Evolutionary conservation across 2,329 filamentous ascomycete species (phyloP).

Genomic region (Ilyonectria robusta): DNA sequence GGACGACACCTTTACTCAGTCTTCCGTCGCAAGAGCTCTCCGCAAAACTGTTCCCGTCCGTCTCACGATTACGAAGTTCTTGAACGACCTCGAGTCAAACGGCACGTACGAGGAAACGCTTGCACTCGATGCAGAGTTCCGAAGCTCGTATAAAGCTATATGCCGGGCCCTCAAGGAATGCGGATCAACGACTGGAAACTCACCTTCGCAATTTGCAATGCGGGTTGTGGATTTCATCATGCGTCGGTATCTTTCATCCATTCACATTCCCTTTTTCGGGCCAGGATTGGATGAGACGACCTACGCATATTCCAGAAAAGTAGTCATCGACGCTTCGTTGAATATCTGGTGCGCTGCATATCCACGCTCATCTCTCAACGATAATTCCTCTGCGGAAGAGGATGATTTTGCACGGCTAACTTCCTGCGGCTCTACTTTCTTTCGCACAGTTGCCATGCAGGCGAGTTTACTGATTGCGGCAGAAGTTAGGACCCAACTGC

Average conservation of each 20-base stretch:
- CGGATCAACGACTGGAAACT: constrained; percentile 29
- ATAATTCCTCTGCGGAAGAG: constrained; percentile 17
- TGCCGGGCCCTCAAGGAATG: constrained; percentile 51
- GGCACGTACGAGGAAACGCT: constrained; percentile 62
- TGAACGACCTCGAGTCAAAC: constrained; percentile 58
- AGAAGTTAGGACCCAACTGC: constrained; percentile 58
- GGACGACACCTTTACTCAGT: constrained; percentile 55
- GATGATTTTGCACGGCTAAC: constrained; percentile 56
- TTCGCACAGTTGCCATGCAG: constrained; percentile 53
- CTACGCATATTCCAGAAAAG: constrained; percentile 66
- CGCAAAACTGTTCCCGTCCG: constrained; percentile 60
- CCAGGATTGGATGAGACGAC: constrained; percentile 57
- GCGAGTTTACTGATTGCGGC: constrained; percentile 54
- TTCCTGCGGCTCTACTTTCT: constrained; percentile 58
- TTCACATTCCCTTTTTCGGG: constrained; percentile 69
- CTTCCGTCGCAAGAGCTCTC: constrained; percentile 58
- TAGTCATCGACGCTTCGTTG: constrained; percentile 62
- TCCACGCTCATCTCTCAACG: constrained; percentile 36
- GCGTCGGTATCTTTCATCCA: constrained; percentile 66
- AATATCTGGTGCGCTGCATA: constrained; percentile 61
- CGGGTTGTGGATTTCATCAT: constrained; percentile 65
- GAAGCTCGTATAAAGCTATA: constrained; percentile 59
- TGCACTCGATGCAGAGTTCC: constrained; percentile 58
- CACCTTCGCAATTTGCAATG: constrained; percentile 56
- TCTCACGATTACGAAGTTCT: constrained; percentile 57